These are phyloP conservation scores for Paracoccidioides brasiliensis DNA, from an alignment of 2,329 filamentous ascomycete genomes.

Conservation along the genomic window DNA sequence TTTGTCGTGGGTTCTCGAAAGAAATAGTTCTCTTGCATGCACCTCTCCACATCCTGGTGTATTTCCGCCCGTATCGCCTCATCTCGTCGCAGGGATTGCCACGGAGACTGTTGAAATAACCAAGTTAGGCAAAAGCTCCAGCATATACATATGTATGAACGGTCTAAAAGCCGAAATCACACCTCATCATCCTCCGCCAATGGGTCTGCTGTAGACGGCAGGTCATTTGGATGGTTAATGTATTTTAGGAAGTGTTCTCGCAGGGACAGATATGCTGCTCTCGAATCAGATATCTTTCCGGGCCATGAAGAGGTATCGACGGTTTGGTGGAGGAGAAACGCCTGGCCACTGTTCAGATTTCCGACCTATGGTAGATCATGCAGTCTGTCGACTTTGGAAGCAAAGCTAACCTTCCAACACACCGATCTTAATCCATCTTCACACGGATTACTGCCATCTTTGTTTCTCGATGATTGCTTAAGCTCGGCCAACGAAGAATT, in stretches of 20 bases:
- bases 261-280: constrained; percentile 60
- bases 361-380: not conserved
- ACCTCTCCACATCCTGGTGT: constrained; percentile 81
- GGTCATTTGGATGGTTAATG: constrained; percentile 70
- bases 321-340: constrained; percentile 65
- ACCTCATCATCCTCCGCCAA: constrained; percentile 68
- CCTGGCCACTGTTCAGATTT: constrained; percentile 36
- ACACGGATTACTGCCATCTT: constrained; percentile 49
- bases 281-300: constrained; percentile 51
- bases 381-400: not conserved
- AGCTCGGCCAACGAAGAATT: constrained; percentile 47
- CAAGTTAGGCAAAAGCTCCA: constrained; percentile 28
- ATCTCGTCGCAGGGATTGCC: constrained; percentile 75
- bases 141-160: too few species aligned
- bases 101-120: constrained; percentile 59
- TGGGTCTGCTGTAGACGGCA: constrained; percentile 65
- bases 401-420: constrained; percentile 65
- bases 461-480: constrained; percentile 49
- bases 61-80: constrained; percentile 79
- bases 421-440: constrained; percentile 65
- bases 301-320: constrained; percentile 55
- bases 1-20: constrained; percentile 74
- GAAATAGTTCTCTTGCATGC: constrained; percentile 78
- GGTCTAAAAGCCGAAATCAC: constrained; percentile 17
- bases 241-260: constrained; percentile 65